phyloP scores from a whole-genome alignment of 2,329 filamentous ascomycete species.

The Dothideomycetidae sp. region DNA sequence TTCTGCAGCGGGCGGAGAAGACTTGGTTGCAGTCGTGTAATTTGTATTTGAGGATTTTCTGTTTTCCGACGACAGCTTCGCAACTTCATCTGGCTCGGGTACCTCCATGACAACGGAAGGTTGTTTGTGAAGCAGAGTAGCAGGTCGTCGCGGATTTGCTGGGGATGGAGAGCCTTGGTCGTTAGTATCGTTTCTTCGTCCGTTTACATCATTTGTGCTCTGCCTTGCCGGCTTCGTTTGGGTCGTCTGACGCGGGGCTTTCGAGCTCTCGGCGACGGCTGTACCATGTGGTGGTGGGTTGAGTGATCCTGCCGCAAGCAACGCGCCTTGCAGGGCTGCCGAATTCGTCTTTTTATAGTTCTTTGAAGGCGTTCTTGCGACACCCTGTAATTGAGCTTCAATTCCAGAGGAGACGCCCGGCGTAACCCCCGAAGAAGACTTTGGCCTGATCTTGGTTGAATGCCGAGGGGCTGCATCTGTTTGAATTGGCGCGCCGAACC shows the following conservation, averaged over 20 bases:
- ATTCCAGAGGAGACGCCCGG: conserved; percentile 16
- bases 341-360: conserved; percentile 28
- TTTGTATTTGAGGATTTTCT: conserved; percentile 2
- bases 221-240: conserved; percentile 2
- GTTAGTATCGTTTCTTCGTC: conserved; percentile 14
- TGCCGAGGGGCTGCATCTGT: conserved; percentile 15
- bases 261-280: conserved; percentile 21
- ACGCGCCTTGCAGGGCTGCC: conserved; percentile 24
- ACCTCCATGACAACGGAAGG: conserved; percentile 23
- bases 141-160: conserved; percentile 15
- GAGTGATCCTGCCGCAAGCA: conserved; percentile 38
- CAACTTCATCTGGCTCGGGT: conserved; percentile 18
- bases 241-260: neutral
- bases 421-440: conserved; percentile 17
- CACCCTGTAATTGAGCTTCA: conserved; percentile 24
- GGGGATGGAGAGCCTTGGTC: conserved; percentile 20
- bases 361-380: conserved; percentile 26
- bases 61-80: conserved; percentile 8
- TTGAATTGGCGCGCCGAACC: conserved; percentile 24
- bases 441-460: conserved; percentile 17
- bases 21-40: no score
- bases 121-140: conserved; percentile 18
- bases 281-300: conserved; percentile 36
- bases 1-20: no score
- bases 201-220: conserved; percentile 10